Evolutionary conservation across 2,329 filamentous ascomycete genomes (phyloP), one percentile per base, ranked within the genome.

Genomic region (Ophiocordyceps camponoti-rufipedis): DNA sequence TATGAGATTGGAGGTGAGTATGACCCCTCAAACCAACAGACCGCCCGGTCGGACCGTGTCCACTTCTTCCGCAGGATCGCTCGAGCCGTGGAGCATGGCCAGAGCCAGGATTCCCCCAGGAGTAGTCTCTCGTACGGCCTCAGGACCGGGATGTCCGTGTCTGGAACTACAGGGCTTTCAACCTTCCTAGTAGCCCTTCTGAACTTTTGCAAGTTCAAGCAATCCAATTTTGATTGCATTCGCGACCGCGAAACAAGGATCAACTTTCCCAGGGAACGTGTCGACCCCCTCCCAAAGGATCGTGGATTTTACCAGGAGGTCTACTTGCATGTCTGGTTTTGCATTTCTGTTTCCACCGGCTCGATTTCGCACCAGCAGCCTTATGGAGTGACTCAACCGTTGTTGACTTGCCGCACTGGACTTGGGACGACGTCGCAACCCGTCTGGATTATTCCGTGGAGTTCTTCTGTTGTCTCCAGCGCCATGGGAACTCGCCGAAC

Each of bases 191-290:
- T 32, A 46, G 39, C 40, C 41, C 23, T 33, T 42, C 9, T 35
- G 47, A 46, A 46, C 45, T 40, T 48, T 44, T n/a, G 12, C 16
- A 44, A 44, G 50, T 52, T 52, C 48, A 45, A 6, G 51, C 51
- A 53, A 53, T 53, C 49, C 44, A 48, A 50, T 49, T 48, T 45
- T 48, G 50, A 53, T 53, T 53, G 51, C 48, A 47, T 50, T 48
- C 51, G 51, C 51, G 48, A 38, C 51, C 51, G 51, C 51, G 51
- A 51, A 23, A 46, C 38, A 41, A 23, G 39, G 42, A 35, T 29
- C 32, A 40, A 16, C 43, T 16, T 6, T 38, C 5, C 33, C 33
- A 8, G 16, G n/a, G 33, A n/a, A 38, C 33, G 29, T 38, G 33
- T 38, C 33, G 33, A 38, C 33, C 33, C 32, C 32, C 12, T 13